These are phyloP conservation scores for Quercus wislizeni DNA, from an alignment of 306 rosid species.

Conservation along the genomic window DNA sequence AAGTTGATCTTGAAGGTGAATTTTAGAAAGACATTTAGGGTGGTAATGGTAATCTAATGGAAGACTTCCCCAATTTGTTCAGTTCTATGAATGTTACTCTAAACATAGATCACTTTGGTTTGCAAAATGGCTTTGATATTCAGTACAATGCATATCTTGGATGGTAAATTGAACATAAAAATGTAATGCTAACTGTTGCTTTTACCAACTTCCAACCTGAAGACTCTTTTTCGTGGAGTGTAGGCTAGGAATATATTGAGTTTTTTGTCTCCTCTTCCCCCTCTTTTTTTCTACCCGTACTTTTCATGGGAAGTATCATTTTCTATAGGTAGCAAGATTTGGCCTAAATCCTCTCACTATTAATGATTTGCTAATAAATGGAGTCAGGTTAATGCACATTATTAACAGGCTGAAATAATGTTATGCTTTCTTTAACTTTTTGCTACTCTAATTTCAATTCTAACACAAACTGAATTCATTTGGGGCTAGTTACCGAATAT, in stretches of 20 bases:
- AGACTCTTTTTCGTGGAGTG: no score
- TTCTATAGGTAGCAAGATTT: background rate
- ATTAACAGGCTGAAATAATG: no score
- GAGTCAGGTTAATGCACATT: background rate
- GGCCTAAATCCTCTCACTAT: background rate
- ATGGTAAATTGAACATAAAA: background rate
- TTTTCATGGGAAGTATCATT: background rate
- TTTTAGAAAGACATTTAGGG: background rate
- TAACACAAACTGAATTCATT: no score
- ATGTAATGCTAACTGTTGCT: background rate
- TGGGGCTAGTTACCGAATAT: no score
- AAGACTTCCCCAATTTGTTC: background rate
- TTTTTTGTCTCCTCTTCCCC: background rate
- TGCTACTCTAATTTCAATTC: no score
- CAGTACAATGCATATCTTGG: background rate
- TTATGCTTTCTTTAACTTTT: no score
- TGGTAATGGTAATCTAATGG: background rate
- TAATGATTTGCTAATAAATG: background rate
- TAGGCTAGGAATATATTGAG: background rate
- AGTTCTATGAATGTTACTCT: background rate
- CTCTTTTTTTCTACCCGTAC: no score
- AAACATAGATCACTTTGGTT: background rate
- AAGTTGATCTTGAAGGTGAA: background rate
- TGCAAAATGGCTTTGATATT: background rate
- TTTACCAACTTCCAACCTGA: background rate